Conservation (phyloP, 2,329 filamentous ascomycete species). For the Immersiporthe knoxdaviesiana region DNA sequence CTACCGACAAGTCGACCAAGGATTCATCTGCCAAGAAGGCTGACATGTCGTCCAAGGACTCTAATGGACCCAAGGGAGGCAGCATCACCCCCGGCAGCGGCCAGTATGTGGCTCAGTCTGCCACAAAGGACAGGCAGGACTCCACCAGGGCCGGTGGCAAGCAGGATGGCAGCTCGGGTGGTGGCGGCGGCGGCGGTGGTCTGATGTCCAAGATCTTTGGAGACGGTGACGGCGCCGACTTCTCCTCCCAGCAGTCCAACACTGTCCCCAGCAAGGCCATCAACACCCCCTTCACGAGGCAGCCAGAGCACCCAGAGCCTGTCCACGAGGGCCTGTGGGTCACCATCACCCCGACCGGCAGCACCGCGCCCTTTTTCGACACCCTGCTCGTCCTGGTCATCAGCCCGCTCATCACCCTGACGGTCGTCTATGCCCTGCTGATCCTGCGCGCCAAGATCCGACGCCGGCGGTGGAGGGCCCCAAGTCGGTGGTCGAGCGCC, state of each 20-base stretch:
- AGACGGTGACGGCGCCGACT: constrained; percentile 45
- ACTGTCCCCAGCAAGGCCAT: constrained; percentile 34
- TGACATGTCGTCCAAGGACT: constrained; percentile 31
- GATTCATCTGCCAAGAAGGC: constrained; percentile 30
- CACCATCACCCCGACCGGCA: constrained; percentile 89
- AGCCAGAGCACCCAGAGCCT: constrained; percentile 35
- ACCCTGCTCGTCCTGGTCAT: constrained; percentile 96
- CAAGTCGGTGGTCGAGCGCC: constrained; percentile 89
- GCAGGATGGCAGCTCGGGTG: constrained; percentile 27
- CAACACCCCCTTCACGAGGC: constrained; percentile 29
- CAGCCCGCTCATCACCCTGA: constrained; percentile 88
- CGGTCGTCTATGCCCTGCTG: constrained; percentile 87
- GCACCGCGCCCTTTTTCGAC: constrained; percentile 91
- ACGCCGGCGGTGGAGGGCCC: constrained; percentile 90
- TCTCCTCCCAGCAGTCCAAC: constrained; percentile 39
- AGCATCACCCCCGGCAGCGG: constrained; percentile 74
- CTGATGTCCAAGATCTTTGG: constrained; percentile 57
- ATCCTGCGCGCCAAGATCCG: constrained; percentile 87
- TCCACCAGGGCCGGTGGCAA: constrained; percentile 32
- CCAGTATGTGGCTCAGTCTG: constrained; percentile 59
- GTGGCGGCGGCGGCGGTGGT: constrained; percentile 33
- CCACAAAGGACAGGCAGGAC: constrained; percentile 36
- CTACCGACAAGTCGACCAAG: constrained; percentile 32
- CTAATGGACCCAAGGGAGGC: constrained; percentile 58
- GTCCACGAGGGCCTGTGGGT: constrained; percentile 87